Conservation (phyloP, 2,329 filamentous ascomycete species). For the Colletotrichum filicis region DNA sequence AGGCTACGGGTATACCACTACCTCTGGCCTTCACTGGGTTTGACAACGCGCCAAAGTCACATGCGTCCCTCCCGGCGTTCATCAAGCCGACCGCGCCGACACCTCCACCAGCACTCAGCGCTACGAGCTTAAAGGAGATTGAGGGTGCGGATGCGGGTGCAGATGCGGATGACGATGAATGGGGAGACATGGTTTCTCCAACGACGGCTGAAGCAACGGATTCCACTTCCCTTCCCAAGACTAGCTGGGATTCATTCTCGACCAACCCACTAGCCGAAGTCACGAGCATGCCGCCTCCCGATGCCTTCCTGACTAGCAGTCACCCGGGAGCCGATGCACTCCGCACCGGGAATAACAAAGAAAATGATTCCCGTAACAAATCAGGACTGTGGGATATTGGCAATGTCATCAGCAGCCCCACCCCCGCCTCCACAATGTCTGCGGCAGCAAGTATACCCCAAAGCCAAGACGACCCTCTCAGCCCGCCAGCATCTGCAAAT, state of each 20-base stretch:
- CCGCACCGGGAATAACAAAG: constrained; percentile 18
- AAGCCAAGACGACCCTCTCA: constrained; percentile 10
- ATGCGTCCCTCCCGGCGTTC: constrained; percentile 27
- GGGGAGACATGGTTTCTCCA: constrained; percentile 69
- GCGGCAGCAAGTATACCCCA: constrained; percentile 8
- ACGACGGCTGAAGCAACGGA: constrained; percentile 39
- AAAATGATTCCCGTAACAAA: constrained; percentile 17
- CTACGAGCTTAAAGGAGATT: constrained; percentile 31
- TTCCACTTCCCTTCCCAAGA: constrained; percentile 25
- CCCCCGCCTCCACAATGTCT: constrained; percentile 26
- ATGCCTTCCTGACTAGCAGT: neutral
- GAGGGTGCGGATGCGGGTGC: constrained; percentile 6
- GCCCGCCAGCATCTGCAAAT: neutral
- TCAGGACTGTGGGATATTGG: constrained; percentile 25
- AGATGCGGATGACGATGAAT: constrained; percentile 63
- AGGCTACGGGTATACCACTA: constrained; percentile 5
- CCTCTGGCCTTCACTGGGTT: constrained; percentile 22
- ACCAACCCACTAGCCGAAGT: constrained; percentile 25
- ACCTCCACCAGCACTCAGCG: constrained; percentile 1
- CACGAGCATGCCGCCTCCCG: neutral
- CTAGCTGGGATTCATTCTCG: constrained; percentile 31
- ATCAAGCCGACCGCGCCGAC: constrained; percentile 8
- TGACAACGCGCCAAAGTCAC: constrained; percentile 27
- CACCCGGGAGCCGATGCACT: constrained; percentile 9
- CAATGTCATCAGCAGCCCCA: constrained; percentile 21